Evolutionary conservation across 1,284 basidiomycete genomes (phyloP), one percentile per base, ranked within the genome.

Genomic region (Albatrellus sp.): DNA sequence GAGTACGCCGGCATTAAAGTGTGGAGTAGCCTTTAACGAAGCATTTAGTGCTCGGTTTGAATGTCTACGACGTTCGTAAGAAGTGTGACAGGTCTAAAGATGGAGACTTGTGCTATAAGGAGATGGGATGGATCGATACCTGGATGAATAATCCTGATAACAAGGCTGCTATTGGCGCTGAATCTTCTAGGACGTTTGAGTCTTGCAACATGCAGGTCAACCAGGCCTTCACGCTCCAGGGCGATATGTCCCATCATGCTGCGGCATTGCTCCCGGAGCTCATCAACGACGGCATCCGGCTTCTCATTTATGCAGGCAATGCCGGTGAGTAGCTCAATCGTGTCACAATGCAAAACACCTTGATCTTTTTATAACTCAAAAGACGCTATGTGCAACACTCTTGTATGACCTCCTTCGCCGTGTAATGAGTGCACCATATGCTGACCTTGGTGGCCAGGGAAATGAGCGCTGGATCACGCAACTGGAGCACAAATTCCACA

Each of bases 361-460:
- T 24, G 24, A 24, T 4, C 24, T 4, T 24, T 9, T 29, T 29
- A 20, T 32, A 39, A 13, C 12, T 9, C 19, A 37, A 48, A 54
- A 70, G 90, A 92, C 61, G 80, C 83, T 67, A 82, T 84, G 75
- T 88, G 85, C 65, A 86, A 87, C 60, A 83, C 68, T 52, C 73
- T 85, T 16, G 80, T 78, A 53, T 46, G 69, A 3, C 24, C 59
- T 33, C 32, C 0, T 43, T 45, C 55, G 55, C 33, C 58, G 61
- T 50, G 43, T 51, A 38, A 48, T 56, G 11, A 56, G 14, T 49
- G 50, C 37, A 49, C 54, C 24, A 48, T 3, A 13, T 32, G 13
- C 28, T 47, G 29, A 28, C 33, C 19, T 42, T 45, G 12, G n/a
- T 48, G 40, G 16, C 31, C 47, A 80, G 78, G 82, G 85, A 19